Evolutionary conservation across 2,329 filamentous ascomycete genomes (phyloP).

Genomic region (Magnaporthiopsis poae): DNA sequence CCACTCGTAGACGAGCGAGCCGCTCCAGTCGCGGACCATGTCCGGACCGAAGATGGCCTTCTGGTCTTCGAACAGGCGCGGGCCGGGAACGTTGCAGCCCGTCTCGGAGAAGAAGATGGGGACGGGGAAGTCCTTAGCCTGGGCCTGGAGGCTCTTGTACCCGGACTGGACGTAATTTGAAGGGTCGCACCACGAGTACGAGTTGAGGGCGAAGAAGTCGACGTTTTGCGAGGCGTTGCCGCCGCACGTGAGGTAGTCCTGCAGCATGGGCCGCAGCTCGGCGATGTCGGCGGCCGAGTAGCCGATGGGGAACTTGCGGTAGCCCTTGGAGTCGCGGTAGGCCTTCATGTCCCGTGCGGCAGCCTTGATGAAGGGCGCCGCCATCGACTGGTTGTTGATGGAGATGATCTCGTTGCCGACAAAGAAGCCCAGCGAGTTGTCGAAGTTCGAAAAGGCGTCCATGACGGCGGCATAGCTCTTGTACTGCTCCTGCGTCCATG

Average conservation of each 20-base stretch:
- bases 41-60: constrained; percentile 62
- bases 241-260: constrained; percentile 70
- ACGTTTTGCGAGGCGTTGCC: constrained; percentile 57
- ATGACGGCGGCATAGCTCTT: constrained; percentile 60
- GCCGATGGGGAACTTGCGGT: constrained; percentile 72
- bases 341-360: constrained; percentile 73
- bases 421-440: constrained; percentile 76
- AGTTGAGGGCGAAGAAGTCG: constrained; percentile 80
- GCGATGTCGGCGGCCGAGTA: constrained; percentile 83
- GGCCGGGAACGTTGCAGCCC: constrained; percentile 60
- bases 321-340: constrained; percentile 64
- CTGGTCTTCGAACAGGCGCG: constrained; percentile 61
- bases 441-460: constrained; percentile 65
- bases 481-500: constrained; percentile 66
- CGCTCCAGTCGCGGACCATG: constrained; percentile 64
- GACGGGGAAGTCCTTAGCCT: constrained; percentile 63
- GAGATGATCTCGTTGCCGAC: constrained; percentile 83
- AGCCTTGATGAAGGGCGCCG: constrained; percentile 75
- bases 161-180: constrained; percentile 52
- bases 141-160: constrained; percentile 57
- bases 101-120: constrained; percentile 87
- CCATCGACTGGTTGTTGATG: constrained; percentile 43
- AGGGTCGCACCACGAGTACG: constrained; percentile 69
- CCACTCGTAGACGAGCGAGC: constrained; percentile 83
- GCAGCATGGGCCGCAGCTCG: constrained; percentile 50